phyloP scores from a whole-genome alignment of 306 rosid species.

The Echinosophora koreensis region DNA sequence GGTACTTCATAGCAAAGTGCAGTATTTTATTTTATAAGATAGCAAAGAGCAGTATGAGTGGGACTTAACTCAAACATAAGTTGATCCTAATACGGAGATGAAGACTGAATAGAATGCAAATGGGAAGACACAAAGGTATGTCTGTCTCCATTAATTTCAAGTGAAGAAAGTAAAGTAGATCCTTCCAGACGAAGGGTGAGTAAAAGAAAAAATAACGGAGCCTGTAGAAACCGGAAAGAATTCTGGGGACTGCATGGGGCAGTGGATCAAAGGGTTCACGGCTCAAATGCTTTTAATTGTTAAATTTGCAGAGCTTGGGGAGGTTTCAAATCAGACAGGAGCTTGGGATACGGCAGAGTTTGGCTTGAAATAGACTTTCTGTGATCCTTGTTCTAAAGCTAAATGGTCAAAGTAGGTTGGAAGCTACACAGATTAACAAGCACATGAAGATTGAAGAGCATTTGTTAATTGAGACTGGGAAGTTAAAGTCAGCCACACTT shows the following conservation, averaged over 20 bases:
- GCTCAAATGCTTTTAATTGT: not conserved
- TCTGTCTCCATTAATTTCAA: not conserved
- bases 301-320: not conserved
- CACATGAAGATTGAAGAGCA: not conserved
- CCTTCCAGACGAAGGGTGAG: not conserved
- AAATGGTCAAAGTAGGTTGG: not conserved
- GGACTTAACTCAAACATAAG: not conserved
- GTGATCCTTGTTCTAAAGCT: not conserved
- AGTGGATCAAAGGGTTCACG: not conserved
- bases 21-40: too few species aligned
- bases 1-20: not conserved
- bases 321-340: slow-evolving; percentile 5
- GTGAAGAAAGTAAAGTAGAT: not conserved
- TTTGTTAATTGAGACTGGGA: not conserved
- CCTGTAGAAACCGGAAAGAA: not conserved
- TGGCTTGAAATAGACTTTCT: not conserved
- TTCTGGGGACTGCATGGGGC: not conserved
- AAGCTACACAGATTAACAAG: not conserved
- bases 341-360: not conserved
- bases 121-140: not conserved
- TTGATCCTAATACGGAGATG: slow-evolving; percentile 4
- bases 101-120: not conserved
- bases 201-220: not conserved
- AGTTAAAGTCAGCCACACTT: not conserved
- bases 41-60: not conserved